Evolutionary conservation across 441 rosid species (phyloP), one percentile per base, ranked within the genome.

Genomic region (Hura crepitans): DNA sequence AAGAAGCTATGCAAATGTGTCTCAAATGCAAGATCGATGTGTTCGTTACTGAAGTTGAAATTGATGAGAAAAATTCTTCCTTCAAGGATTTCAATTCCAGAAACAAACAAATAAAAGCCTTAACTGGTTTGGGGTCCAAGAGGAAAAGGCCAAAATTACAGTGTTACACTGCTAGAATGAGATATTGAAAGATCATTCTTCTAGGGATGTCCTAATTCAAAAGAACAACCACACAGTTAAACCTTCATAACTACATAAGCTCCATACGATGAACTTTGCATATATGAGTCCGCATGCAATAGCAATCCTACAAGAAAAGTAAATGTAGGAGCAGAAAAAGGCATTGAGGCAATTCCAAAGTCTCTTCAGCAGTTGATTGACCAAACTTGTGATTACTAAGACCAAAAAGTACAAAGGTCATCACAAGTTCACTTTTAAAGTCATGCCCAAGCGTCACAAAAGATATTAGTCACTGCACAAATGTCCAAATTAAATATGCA

Each of bases 141-240:
- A 6, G 18, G 31, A 50, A 30, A 13, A 30, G 22, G 20, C 58
- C 30, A 13, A 66, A 18, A 33, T 25, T 14, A 50, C 11, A 30
- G 57, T 31, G 23, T 7, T 11, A 30, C 31, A 49, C 39, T 35
- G 13, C 28, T 64, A n/a, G 10, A 28, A 47, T 10, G 2, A 30
- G 18, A 46, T n/a, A n/a, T 0, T 10, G 5, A 18, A 18, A 30
- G 0, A 28, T 20, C 27, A 30, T 28, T n/a, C 39, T 49, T 49
- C 8, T 47, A 30, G 69, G 30, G 43, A 49, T 49, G 18, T 28
- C 28, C 11, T 53, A 51, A 30, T 49, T 53, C 9, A 65, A 9
- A 23, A n/a, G n/a, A n/a, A n/a, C n/a, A n/a, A 53, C 14, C 18
- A n/a, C 17, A 28, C 57, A 65, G 43, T 65, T 65, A n/a, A 53